These are phyloP conservation scores for Dillenia suffruticosa DNA, from an alignment of 164 flowering plant species.

Conservation along the genomic window DNA sequence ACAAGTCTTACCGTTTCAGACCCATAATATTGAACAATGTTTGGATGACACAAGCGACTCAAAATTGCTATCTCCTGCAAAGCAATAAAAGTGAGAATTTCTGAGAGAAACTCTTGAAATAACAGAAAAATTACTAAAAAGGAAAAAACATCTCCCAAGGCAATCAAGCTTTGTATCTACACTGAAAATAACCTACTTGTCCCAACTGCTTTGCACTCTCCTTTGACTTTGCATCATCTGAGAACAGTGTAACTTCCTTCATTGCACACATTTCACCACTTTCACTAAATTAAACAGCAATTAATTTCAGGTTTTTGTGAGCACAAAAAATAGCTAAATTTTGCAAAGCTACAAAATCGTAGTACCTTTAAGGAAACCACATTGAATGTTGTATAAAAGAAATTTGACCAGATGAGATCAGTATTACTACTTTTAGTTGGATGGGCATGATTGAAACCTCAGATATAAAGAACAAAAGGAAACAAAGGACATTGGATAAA, in stretches of 20 bases:
- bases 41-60: slow-evolving; percentile 83
- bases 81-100: slow-evolving; percentile 2
- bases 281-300: slow-evolving; percentile 40
- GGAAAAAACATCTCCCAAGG: too few species aligned
- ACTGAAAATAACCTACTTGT: slow-evolving; percentile 43
- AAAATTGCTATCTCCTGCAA: slow-evolving; percentile 74
- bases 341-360: too few species aligned
- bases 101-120: neutral
- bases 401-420: too few species aligned
- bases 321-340: too few species aligned
- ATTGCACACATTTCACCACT: slow-evolving; percentile 98
- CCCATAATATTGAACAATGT: slow-evolving; percentile 92
- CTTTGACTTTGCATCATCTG: slow-evolving; percentile 93
- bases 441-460: too few species aligned
- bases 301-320: too few species aligned
- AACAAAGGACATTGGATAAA: neutral
- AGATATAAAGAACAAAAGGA: neutral
- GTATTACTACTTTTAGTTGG: too few species aligned
- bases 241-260: slow-evolving; percentile 89
- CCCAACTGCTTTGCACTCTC: slow-evolving; percentile 93
- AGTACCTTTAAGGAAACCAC: too few species aligned
- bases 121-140: too few species aligned
- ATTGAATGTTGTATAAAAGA: too few species aligned
- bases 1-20: slow-evolving; percentile 64
- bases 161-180: too few species aligned